Evolutionary conservation across 352 stramenopile genomes (phyloP).

Genomic region (Pythium rishiriense): DNA sequence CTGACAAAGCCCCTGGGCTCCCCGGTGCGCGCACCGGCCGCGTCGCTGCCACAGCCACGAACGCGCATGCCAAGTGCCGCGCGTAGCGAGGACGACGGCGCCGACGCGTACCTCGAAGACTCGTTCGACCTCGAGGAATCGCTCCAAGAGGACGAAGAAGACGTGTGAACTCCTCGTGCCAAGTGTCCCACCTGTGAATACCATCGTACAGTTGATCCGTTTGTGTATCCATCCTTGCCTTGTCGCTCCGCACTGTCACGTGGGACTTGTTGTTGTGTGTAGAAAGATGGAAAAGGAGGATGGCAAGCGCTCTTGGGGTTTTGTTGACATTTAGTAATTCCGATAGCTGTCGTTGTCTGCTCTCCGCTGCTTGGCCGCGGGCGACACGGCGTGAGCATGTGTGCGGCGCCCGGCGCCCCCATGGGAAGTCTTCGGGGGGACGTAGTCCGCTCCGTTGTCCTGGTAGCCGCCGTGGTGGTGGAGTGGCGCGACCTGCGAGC

Average conservation of each 20-base stretch:
- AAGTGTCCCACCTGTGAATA: not conserved
- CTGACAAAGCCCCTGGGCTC: not conserved
- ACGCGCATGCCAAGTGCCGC: slow-evolving; percentile 10
- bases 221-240: not conserved
- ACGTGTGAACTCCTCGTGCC: not conserved
- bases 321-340: slow-evolving; percentile 19
- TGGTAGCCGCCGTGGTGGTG: slow-evolving; percentile 15
- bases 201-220: not conserved
- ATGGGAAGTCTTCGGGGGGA: slow-evolving; percentile 33
- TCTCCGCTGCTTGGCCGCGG: slow-evolving; percentile 22
- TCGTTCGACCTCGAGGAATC: slow-evolving; percentile 80
- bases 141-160: slow-evolving; percentile 47
- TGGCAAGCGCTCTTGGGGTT: not conserved
- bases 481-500: slow-evolving; percentile 14
- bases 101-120: slow-evolving; percentile 63
- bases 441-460: slow-evolving; percentile 9
- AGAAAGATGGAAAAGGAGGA: no score
- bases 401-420: slow-evolving; percentile 3
- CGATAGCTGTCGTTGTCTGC: slow-evolving; percentile 23
- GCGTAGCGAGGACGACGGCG: slow-evolving; percentile 34
- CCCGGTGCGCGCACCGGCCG: not conserved
- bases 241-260: no score
- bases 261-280: no score
- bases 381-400: not conserved
- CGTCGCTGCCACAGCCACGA: not conserved